Conservation (phyloP, 208 protist species). For the Strigomonas culicis region DNA sequence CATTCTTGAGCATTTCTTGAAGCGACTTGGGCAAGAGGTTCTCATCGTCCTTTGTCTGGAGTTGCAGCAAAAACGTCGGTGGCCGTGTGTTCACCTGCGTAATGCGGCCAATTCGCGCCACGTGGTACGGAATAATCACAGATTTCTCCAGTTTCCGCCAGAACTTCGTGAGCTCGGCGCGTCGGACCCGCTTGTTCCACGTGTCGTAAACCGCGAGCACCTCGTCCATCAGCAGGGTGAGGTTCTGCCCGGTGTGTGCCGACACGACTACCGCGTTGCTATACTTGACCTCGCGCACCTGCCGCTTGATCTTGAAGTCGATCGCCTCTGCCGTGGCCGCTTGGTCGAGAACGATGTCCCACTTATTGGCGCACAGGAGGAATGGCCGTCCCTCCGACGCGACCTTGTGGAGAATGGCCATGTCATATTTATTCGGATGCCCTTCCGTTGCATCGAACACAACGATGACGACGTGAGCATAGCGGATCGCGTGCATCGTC, state of each 20-base stretch:
- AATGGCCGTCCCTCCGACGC: conserved; percentile 85
- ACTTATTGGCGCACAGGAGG: conserved; percentile 91
- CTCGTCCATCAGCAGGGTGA: conserved; percentile 88
- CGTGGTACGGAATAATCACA: conserved; percentile 86
- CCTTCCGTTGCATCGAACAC: conserved; percentile 92
- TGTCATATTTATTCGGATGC: conserved; percentile 91
- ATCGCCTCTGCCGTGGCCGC: conserved; percentile 87
- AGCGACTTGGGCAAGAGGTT: conserved; percentile 68
- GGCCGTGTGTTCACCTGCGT: conserved; percentile 85
- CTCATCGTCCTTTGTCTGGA: conserved; percentile 88
- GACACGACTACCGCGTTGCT: conserved; percentile 88
- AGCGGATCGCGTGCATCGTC: conserved; percentile 79
- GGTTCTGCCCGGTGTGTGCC: conserved; percentile 81
- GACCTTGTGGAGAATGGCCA: conserved; percentile 83
- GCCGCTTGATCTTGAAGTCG: conserved; percentile 92
- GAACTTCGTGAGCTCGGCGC: conserved; percentile 79
- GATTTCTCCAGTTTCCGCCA: conserved; percentile 92
- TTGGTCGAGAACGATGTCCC: conserved; percentile 89
- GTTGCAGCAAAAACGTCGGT: conserved; percentile 81
- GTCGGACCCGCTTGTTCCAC: conserved; percentile 88
- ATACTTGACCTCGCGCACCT: conserved; percentile 89
- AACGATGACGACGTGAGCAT: conserved; percentile 84
- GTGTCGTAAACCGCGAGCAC: conserved; percentile 79
- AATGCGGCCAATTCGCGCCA: conserved; percentile 80
- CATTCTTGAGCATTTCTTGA: conserved; percentile 92